These are phyloP conservation scores for Aspergillus sp. DNA, from an alignment of 2,329 filamentous ascomycete species.

Conservation along the genomic window DNA sequence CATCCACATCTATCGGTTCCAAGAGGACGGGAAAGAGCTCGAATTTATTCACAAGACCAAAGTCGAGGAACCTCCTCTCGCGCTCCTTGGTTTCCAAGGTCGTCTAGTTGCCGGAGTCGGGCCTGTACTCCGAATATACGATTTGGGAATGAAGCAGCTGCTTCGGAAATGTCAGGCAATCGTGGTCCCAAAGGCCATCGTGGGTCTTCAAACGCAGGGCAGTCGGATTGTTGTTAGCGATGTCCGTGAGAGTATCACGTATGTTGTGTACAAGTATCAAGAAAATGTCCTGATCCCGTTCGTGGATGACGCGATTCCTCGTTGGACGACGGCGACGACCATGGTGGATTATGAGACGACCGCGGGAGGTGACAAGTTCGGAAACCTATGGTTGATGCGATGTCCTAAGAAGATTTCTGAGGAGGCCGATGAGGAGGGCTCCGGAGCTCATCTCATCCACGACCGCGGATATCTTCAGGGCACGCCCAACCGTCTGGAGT, in stretches of 20 bases:
- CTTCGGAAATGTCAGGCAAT: conserved; percentile 87
- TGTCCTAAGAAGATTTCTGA: conserved; percentile 83
- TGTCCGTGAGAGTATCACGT: conserved; percentile 86
- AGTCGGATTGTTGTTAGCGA: conserved; percentile 90
- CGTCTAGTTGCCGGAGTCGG: conserved; percentile 84
- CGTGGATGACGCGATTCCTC: conserved; percentile 81
- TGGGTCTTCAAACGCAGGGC: conserved; percentile 84
- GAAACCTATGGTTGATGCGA: conserved; percentile 90
- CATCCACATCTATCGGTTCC: conserved; percentile 89
- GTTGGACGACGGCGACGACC: conserved; percentile 86
- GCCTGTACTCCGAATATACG: conserved; percentile 79
- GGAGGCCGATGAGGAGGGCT: conserved; percentile 88
- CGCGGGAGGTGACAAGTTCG: conserved; percentile 95
- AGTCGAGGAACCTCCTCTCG: conserved; percentile 82
- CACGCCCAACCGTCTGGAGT: conserved; percentile 76
- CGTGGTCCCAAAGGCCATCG: conserved; percentile 78
- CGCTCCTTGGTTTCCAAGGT: conserved; percentile 91
- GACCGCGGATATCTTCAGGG: conserved; percentile 89
- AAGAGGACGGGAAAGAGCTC: conserved; percentile 80
- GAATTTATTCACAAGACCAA: conserved; percentile 97
- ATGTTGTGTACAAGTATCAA: conserved; percentile 88
- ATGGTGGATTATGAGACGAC: conserved; percentile 98
- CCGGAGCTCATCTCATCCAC: conserved; percentile 86
- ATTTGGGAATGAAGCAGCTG: conserved; percentile 88
- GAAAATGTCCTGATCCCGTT: conserved; percentile 93